These are phyloP conservation scores for Euphorbia corollata DNA, from an alignment of 441 rosid genomes.

Conservation along the genomic window DNA sequence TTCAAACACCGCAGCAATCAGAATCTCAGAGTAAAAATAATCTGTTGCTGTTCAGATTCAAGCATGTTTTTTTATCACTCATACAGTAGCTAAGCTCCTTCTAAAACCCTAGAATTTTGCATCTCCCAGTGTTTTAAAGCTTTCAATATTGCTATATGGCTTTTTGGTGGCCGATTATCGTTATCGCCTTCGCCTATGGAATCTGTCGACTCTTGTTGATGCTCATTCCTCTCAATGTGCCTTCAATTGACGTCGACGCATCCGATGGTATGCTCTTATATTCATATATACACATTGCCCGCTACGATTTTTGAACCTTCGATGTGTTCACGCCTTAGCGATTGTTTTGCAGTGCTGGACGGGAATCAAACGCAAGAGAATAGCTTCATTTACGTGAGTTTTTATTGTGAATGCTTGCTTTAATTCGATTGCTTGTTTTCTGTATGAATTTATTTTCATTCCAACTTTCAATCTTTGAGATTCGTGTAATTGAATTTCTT, in stretches of 20 bases:
- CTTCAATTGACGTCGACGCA: constrained; percentile 85
- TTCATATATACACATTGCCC: background rate
- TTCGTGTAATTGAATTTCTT: background rate
- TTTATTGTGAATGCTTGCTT: constrained; percentile 8
- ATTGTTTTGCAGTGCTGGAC: constrained; percentile 47
- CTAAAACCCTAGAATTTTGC: constrained; percentile 19
- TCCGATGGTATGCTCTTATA: constrained; percentile 59
- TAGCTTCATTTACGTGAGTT: constrained; percentile 84
- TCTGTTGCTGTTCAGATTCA: background rate
- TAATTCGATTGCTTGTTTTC: constrained; percentile 9
- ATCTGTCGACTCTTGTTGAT: constrained; percentile 75
- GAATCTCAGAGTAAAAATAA: background rate
- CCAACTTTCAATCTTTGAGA: background rate
- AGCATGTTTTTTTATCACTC: constrained; percentile 6
- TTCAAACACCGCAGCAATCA: background rate
- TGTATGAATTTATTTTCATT: background rate
- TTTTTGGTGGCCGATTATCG: constrained; percentile 90
- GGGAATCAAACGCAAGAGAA: constrained; percentile 67
- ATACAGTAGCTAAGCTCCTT: background rate
- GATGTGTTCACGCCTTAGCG: background rate
- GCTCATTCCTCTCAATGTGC: constrained; percentile 88
- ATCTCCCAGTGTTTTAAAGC: background rate
- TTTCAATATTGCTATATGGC: constrained; percentile 38
- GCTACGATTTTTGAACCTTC: background rate
- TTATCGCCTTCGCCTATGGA: constrained; percentile 77